Evolutionary conservation across 768 basidiomycete species (phyloP), one percentile per base, ranked within the genome.

Genomic region (Tylopilus plumbeoviolaceoides): DNA sequence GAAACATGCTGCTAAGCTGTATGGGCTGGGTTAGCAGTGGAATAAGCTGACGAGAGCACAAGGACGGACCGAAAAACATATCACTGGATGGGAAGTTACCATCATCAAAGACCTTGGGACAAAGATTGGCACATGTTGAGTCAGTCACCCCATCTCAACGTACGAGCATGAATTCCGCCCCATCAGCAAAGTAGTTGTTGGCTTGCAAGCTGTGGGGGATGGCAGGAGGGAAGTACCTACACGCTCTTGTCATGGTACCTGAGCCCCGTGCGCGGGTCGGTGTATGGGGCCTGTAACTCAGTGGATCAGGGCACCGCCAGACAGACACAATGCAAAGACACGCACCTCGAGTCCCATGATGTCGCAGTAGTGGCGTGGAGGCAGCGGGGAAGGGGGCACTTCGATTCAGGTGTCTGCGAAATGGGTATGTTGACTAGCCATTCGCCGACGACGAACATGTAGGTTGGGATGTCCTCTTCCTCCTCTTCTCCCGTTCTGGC

Each of bases 161-260:
- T 30, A 30, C 30, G 30, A 30, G 30, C 30, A 30, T 7, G 7
- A 30, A 30, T 11, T 30, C 30, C 30, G 30, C 30, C 8, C 30
- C 30, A 7, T 30, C 30, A 30, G 30, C 8, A 11, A 7, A 30
- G 30, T 30, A 4, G 30, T 30, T 11, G 30, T 4, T 30, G 8
- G 30, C 30, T 30, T 30, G 30, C 30, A 30, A 11, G 30, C 30
- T 30, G 30, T 30, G 30, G 30, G 30, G 30, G 10, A 30, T 30
- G 1, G 5, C 30, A 11, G 30, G 30, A 30, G 30, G 30, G 30
- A 30, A 30, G 30, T 30, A 30, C 30, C 30, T 91, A 92, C n/a
- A 92, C 81, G 55, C 83, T 88, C 73, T 88, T 90, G 74, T 92
- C 86, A 56, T 92, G 87, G 64, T 87, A 92, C 5, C 91, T 78